Conservation (phyloP, 257 asterid species). For the Mitragyna speciosa region DNA sequence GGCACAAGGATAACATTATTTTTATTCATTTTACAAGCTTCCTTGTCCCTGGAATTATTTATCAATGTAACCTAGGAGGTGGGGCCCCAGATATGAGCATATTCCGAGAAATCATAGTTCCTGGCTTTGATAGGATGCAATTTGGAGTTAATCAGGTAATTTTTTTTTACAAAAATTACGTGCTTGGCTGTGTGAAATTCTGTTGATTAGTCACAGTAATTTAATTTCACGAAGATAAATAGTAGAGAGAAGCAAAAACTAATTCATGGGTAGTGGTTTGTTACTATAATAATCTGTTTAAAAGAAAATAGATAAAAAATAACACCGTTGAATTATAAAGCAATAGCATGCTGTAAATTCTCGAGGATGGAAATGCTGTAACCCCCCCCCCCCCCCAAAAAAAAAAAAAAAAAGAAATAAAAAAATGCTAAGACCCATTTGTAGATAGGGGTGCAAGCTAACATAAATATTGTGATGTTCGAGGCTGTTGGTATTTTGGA, state of each 20-base stretch:
- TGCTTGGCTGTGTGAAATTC: not conserved
- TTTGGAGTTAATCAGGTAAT: constrained; percentile 79
- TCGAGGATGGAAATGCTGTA: no score
- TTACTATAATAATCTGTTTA: no score
- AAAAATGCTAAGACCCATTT: no score
- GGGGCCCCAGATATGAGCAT: constrained; percentile 56
- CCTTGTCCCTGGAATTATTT: constrained; percentile 78
- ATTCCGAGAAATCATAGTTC: constrained; percentile 71
- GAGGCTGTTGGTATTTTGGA: no score
- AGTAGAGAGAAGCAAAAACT: not conserved
- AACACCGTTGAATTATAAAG: no score
- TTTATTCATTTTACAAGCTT: constrained; percentile 82
- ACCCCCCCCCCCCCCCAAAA: no score
- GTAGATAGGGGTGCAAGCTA: no score
- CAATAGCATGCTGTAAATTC: no score
- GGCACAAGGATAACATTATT: constrained; percentile 56
- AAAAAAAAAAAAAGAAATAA: no score
- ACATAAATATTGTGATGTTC: no score
- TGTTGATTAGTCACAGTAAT: not conserved
- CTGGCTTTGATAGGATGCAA: constrained; percentile 72
- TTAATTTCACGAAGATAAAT: not conserved
- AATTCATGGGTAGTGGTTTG: no score
- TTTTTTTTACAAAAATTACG: not conserved
- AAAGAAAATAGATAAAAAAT: no score
- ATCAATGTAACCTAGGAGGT: constrained; percentile 60